A percentile compares a stretch with the other conserved stretches of the same genome.
phyloP scores from a whole-genome alignment of 73 alveolate species.

The Paramecium caudatum region DNA sequence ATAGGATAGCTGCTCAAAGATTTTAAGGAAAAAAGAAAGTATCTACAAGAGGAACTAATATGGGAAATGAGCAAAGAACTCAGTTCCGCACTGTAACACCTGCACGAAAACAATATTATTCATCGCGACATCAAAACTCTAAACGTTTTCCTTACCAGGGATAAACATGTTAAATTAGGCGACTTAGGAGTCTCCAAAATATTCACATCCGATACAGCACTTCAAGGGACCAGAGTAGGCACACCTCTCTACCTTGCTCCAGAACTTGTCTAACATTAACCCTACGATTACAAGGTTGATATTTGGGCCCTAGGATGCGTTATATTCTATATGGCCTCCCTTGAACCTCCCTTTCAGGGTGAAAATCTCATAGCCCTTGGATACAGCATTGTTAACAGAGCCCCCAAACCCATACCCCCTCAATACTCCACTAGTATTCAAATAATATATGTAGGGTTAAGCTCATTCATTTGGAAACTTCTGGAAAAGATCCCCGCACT shows the following conservation, averaged over 20 bases:
- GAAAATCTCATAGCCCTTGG: conserved; percentile 95
- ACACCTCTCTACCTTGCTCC: conserved; percentile 98
- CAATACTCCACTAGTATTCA: conserved; percentile 77
- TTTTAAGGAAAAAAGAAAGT: conserved; percentile 74
- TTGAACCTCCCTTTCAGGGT: conserved; percentile 98
- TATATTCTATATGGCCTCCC: conserved; percentile 90
- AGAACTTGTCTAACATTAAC: conserved; percentile 95
- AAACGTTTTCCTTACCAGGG: conserved; percentile 89
- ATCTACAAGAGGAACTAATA: conserved; percentile 85
- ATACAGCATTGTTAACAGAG: conserved; percentile 87
- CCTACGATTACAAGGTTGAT: conserved; percentile 97
- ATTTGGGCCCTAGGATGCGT: conserved; percentile 99
- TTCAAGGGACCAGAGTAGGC: conserved; percentile 97
- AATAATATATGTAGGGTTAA: neutral
- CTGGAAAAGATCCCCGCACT: conserved; percentile 24
- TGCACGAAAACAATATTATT: conserved; percentile 93
- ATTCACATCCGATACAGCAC: conserved; percentile 84
- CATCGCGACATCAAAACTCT: conserved; percentile 98
- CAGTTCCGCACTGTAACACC: conserved; percentile 90
- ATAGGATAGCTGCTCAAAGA: conserved; percentile 65
- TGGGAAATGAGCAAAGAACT: conserved; percentile 95
- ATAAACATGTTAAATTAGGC: conserved; percentile 86
- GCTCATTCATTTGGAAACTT: conserved; percentile 7
- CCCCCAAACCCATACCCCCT: conserved; percentile 89
- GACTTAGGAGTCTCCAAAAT: conserved; percentile 98